Evolutionary conservation across 2,329 filamentous ascomycete genomes (phyloP), one percentile per base, ranked within the genome.

Genomic region (Mollisia scopiformis): DNA sequence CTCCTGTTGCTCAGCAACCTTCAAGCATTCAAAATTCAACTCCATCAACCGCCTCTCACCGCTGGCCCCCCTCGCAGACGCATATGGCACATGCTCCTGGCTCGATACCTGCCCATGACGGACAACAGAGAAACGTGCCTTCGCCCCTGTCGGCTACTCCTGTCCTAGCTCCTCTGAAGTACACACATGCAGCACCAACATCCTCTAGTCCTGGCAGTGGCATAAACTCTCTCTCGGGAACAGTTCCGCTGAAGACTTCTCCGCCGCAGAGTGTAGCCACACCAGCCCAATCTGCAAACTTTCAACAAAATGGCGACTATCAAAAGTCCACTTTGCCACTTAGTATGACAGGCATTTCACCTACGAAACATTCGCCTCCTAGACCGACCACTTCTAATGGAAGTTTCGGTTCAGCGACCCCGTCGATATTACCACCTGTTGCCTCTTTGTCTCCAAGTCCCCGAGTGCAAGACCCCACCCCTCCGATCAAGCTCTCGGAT

Each of bases 391-490:
- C 63, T 28, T 66, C 69, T 2, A 73, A 72, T 64, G 67, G 68
- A 41, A 69, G 59, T 43, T 64, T 71, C 55, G 65, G 64, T 1
- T 62, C 62, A 2, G 63, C 59, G 16, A 74, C 71, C 10, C 72
- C 73, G 7, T 76, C 82, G 0, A 79, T 88, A 25, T 75, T 89
- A 2, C 87, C 86, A 5, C 86, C 86, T 0, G 73, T 81, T 2
- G 80, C 84, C 41, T 78, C 83, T 1, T 71, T 90, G 51, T 82
- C 84, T 10, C 87, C 87, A 0, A 84, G 81, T 43, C 81, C 83
- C 2, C 80, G 79, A 14, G 78, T 82, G 59, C 82, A 84, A 65
- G 85, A 86, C 59, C 71, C 87, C 54, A 85, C 83, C 16, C 86
- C 87, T 25, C 87, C 86, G 1, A 78, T 85, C 66, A 87, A 90